Conservation (phyloP, 177 flowering plant species). For the Telopea speciosissima region DNA sequence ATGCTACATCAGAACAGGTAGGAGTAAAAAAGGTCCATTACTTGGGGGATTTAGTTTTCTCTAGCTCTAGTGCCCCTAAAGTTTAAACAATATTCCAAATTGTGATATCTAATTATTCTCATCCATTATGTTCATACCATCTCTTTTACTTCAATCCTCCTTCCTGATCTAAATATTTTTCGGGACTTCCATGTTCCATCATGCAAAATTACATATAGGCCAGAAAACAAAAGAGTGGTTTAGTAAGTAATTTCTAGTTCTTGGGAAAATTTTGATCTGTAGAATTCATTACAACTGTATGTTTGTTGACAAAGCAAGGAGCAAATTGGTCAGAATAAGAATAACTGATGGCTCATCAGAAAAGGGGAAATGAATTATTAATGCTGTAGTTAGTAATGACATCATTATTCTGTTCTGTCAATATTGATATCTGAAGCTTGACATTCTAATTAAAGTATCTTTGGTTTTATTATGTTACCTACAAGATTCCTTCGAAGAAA, state of each 20-base stretch:
- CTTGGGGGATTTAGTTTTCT: neutral
- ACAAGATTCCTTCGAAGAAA: neutral
- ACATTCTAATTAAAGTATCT: neutral
- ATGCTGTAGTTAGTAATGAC: too few relatives aligned
- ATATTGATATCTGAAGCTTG: neutral
- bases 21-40: neutral
- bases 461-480: neutral
- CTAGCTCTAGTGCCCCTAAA: too few relatives aligned
- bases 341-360: neutral
- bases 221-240: too few relatives aligned
- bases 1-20: constrained; percentile 98
- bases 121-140: neutral
- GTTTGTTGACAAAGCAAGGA: neutral
- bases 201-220: too few relatives aligned
- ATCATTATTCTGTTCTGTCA: too few relatives aligned
- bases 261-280: too few relatives aligned
- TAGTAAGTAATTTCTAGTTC: too few relatives aligned
- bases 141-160: too few relatives aligned
- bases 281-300: neutral
- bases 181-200: too few relatives aligned
- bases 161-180: too few relatives aligned
- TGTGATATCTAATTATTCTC: neutral
- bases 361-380: neutral
- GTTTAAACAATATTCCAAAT: neutral
- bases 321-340: neutral